Evolutionary conservation across 352 stramenopile genomes (phyloP), one percentile per base, ranked within the genome.

Genomic region (Stramenopiles sp.): DNA sequence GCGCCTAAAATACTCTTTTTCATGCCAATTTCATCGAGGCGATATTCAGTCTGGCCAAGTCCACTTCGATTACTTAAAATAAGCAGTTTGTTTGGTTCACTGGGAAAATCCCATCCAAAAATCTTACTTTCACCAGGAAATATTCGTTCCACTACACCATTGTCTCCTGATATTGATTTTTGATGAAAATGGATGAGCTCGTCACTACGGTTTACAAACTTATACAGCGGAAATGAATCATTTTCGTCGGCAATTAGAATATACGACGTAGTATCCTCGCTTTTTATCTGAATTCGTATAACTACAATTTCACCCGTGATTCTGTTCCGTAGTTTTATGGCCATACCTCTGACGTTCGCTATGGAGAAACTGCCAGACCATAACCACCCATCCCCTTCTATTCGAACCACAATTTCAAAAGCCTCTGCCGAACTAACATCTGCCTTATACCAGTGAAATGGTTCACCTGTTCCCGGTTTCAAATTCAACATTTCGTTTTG

Each of bases 81-180:
- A 12, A 53, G 12, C 43, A 25, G 12, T 53, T 25, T 12, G 25
- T 53, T 25, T 53, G 12, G 12, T 53, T 18, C 43, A 53, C 43
- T 92, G 0, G 84, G 83, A 83, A 91, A 86, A 49, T 92, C 86
- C 87, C 87, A 92, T 0, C 87, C 86, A 78, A 92, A 92, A 68
- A 83, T 90, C 30, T 81, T 74, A 33, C 78, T 88, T 74, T 91
- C 82, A 4, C 82, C 83, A n/a, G 86, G 83, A n/a, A 86, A 79
- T 0, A 92, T 73, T 0, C 84, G 81, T 75, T 76, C 48, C 1
- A 77, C 31, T 32, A 34, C 68, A 12, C 53, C 73, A 33, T 37
- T 37, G 34, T 85, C 81, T 0, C 79, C 53, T 12, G 80, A 73
- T 0, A 80, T 76, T 0, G 82, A 89, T 0, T 82, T 82, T 53